These are phyloP conservation scores for Leccinellum rugosiceps DNA, from an alignment of 768 basidiomycete species.

Conservation along the genomic window DNA sequence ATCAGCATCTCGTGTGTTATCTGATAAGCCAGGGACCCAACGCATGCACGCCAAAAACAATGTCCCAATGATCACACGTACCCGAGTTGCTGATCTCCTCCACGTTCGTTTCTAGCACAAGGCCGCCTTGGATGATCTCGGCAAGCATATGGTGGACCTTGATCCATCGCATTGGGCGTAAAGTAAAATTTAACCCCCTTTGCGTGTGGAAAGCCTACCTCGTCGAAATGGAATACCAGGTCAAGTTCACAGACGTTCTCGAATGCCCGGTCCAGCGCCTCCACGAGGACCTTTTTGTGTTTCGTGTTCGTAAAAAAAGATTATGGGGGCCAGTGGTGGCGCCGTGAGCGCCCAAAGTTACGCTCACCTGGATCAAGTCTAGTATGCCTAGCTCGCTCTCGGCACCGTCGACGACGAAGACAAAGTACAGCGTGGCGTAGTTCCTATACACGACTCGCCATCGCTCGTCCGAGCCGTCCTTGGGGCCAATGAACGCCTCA, in stretches of 20 bases:
- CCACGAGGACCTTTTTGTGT: constrained; percentile 90
- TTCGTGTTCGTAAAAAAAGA: not conserved
- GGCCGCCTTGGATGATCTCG: constrained; percentile 96
- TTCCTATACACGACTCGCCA: constrained; percentile 91
- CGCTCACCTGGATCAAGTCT: constrained; percentile 88
- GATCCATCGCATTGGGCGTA: not conserved
- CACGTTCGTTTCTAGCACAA: constrained; percentile 93
- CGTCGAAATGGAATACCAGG: constrained; percentile 97
- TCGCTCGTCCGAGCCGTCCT: constrained; percentile 52
- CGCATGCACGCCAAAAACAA: constrained; percentile 1
- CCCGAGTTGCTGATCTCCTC: constrained; percentile 76
- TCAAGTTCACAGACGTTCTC: constrained; percentile 99
- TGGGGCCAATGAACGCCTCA: constrained; percentile 63
- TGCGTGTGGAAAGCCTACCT: constrained; percentile 49
- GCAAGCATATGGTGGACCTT: constrained; percentile 89
- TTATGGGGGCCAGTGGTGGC: not conserved
- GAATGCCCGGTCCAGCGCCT: constrained; percentile 91
- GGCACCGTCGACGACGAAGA: constrained; percentile 93
- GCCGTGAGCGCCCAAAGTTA: not conserved
- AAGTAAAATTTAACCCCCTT: not conserved
- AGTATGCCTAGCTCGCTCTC: constrained; percentile 97
- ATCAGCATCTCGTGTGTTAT: constrained; percentile 11
- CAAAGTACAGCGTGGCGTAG: constrained; percentile 96
- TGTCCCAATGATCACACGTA: constrained; percentile 32
- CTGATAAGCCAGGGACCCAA: not conserved